Conservation (phyloP, 495 filamentous ascomycete species). For the Zalerion maritima region DNA sequence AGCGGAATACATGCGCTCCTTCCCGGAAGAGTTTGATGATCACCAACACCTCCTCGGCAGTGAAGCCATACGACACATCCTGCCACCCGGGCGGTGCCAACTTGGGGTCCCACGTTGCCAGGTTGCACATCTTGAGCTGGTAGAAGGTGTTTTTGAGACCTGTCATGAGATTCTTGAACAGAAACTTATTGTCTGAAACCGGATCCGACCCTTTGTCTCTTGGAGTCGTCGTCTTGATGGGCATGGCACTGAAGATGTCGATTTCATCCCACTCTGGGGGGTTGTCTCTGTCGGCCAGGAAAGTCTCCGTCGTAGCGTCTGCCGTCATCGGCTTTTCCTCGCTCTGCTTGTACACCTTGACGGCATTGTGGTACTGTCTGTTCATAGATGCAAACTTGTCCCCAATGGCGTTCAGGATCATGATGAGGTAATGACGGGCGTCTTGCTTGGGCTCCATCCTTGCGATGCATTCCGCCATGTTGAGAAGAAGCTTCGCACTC, state of each 20-base stretch:
- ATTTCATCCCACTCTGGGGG: conserved; percentile 93
- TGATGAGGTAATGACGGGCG: conserved; percentile 87
- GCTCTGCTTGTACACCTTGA: conserved; percentile 76
- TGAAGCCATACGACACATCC: conserved; percentile 92
- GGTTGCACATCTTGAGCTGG: conserved; percentile 80
- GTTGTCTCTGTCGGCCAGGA: conserved; percentile 63
- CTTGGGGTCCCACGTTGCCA: conserved; percentile 47
- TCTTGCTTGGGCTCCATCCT: conserved; percentile 81
- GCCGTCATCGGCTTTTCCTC: too few species aligned
- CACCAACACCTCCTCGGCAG: conserved; percentile 89
- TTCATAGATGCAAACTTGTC: conserved; percentile 99
- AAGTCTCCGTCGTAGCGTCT: conserved; percentile 61
- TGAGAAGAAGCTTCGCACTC: conserved; percentile 92
- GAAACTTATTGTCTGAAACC: conserved; percentile 93
- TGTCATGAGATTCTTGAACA: conserved; percentile 97
- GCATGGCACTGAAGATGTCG: conserved; percentile 91
- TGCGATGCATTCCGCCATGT: conserved; percentile 95
- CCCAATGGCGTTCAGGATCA: conserved; percentile 93
- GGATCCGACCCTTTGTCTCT: conserved; percentile 83
- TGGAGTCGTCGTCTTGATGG: conserved; percentile 89
- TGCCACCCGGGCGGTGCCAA: conserved; percentile 83
- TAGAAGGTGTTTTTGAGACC: conserved; percentile 95
- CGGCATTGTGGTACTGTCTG: conserved; percentile 81
- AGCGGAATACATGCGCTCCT: conserved; percentile 87
- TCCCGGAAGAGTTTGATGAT: conserved; percentile 96